phyloP scores from a whole-genome alignment of 768 basidiomycete species.

The Leucogyrophana mollusca region DNA sequence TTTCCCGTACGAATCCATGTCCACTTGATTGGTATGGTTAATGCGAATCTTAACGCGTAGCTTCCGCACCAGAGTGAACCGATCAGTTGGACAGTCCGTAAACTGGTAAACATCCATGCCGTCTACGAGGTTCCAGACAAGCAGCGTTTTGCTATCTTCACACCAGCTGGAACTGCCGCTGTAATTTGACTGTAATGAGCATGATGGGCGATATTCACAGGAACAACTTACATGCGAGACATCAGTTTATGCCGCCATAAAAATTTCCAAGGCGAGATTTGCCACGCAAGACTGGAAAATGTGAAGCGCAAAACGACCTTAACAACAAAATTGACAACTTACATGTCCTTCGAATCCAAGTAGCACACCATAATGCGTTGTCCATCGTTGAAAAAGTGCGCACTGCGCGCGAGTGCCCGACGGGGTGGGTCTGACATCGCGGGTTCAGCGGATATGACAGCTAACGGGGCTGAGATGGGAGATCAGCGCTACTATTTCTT shows the following conservation, averaged over 20 bases:
- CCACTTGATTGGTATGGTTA: background rate
- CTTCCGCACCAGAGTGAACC: background rate
- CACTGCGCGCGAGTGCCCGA: too few species aligned
- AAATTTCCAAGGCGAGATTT: conserved; percentile 1
- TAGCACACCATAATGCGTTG: conserved; percentile 1
- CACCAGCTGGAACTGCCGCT: background rate
- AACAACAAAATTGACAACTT: too few species aligned
- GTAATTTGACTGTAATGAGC: background rate
- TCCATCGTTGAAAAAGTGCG: conserved; percentile 1
- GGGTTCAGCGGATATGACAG: too few species aligned
- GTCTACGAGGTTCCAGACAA: conserved; percentile 6
- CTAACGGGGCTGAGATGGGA: background rate
- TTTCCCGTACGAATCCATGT: background rate
- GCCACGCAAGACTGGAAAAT: conserved; percentile 2
- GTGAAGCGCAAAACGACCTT: too few species aligned
- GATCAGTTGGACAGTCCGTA: background rate
- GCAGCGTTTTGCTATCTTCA: background rate
- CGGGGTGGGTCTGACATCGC: too few species aligned
- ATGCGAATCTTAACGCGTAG: background rate
- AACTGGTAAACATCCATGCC: conserved; percentile 1
- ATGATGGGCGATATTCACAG: background rate
- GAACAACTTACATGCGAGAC: conserved; percentile 1
- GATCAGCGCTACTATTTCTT: background rate
- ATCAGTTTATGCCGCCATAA: background rate
- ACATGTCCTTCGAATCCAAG: conserved; percentile 5